Conservation (phyloP, 768 basidiomycete species). For the Phallus indusiatus region DNA sequence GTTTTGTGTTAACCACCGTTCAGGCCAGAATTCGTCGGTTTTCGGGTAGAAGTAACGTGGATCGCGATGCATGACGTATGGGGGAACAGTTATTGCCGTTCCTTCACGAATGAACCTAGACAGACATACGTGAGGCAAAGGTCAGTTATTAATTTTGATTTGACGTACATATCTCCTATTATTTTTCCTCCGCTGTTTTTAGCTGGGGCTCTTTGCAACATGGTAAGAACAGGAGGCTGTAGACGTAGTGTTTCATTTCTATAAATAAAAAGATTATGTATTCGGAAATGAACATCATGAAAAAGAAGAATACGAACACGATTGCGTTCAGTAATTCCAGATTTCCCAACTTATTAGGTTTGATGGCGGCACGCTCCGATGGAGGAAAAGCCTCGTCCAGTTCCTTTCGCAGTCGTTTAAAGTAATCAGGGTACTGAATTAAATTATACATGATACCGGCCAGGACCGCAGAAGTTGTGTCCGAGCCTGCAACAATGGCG, state of each 20-base stretch:
- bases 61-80: conserved; percentile 30
- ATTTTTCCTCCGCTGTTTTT: conserved; percentile 27
- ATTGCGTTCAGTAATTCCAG: conserved; percentile 28
- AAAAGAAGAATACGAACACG: conserved; percentile 18
- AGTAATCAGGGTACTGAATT: conserved; percentile 12
- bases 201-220: conserved; percentile 33
- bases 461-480: conserved; percentile 20
- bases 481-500: conserved; percentile 16
- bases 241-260: conserved; percentile 45
- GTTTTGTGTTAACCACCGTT: conserved; percentile 25
- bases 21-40: conserved; percentile 35
- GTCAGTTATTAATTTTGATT: not conserved
- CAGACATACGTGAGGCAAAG: not conserved
- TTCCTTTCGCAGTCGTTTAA: conserved; percentile 20
- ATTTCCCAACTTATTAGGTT: conserved; percentile 12
- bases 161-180: conserved; percentile 30
- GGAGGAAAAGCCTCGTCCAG: conserved; percentile 20
- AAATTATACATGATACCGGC: conserved; percentile 19
- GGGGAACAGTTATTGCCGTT: conserved; percentile 20
- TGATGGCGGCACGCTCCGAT: conserved; percentile 9
- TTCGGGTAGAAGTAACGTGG: conserved; percentile 33
- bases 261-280: conserved; percentile 18
- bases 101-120: conserved; percentile 34
- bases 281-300: conserved; percentile 22
- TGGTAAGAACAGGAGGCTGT: conserved; percentile 39